These are phyloP conservation scores for Cyclotella distinguenda DNA, from an alignment of 108 stramenopile species.

Conservation along the genomic window DNA sequence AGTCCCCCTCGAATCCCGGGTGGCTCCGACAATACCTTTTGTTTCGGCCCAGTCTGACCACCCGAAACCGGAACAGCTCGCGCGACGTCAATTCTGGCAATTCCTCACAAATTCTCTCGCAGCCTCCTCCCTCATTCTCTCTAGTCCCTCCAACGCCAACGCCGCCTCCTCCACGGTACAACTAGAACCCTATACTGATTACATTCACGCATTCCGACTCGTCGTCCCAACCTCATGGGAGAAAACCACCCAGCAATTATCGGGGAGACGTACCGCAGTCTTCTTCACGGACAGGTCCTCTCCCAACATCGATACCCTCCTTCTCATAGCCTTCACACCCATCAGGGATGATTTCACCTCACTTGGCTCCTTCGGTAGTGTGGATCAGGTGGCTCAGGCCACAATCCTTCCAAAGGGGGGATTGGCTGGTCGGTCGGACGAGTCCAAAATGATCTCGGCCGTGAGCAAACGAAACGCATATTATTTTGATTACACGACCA, in stretches of 20 bases:
- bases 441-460: constrained; percentile 62
- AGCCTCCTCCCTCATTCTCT: neutral
- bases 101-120: neutral
- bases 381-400: constrained; percentile 72
- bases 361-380: constrained; percentile 66
- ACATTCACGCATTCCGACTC: constrained; percentile 55
- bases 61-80: neutral
- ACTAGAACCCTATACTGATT: constrained; percentile 48
- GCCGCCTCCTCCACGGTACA: neutral
- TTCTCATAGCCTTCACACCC: constrained; percentile 82
- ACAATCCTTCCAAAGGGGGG: constrained; percentile 82
- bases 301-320: constrained; percentile 43
- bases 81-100: neutral
- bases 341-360: constrained; percentile 80
- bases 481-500: constrained; percentile 63
- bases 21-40: neutral
- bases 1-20: neutral
- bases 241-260: constrained; percentile 52
- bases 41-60: neutral
- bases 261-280: constrained; percentile 64
- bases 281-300: constrained; percentile 47
- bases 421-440: constrained; percentile 48
- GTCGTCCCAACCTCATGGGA: constrained; percentile 58
- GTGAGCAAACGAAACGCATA: constrained; percentile 68
- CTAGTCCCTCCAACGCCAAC: neutral